Evolutionary conservation across 2,329 filamentous ascomycete genomes (phyloP).

Genomic region (Helminthosporium solani): DNA sequence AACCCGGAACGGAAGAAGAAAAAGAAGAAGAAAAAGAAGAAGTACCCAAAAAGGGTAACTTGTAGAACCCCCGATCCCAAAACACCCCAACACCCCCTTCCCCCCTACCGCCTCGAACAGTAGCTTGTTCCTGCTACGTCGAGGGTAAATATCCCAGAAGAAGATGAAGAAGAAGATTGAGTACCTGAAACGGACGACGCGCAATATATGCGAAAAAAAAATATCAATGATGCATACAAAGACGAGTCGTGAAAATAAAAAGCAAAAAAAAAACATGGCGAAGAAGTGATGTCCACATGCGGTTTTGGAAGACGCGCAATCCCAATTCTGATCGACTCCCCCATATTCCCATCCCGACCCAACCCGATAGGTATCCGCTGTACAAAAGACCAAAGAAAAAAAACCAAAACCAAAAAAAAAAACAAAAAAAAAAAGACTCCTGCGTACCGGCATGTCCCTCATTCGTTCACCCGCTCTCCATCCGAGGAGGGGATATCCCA

Average conservation of each 20-base stretch:
- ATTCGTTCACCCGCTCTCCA: not conserved
- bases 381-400: constrained; percentile 13
- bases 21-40: not conserved
- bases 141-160: constrained; percentile 13
- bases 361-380: constrained; percentile 37
- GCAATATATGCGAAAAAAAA: no score
- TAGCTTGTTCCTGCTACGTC: constrained; percentile 8
- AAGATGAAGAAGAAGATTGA: constrained; percentile 10
- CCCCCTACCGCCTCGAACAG: constrained; percentile 8
- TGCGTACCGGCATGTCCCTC: constrained; percentile 20
- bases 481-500: constrained; percentile 1
- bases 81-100: not conserved
- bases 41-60: not conserved
- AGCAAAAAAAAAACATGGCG: not conserved
- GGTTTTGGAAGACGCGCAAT: constrained; percentile 11
- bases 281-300: not conserved
- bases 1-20: constrained; percentile 7
- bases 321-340: not conserved
- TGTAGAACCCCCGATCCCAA: no score
- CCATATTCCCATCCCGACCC: constrained; percentile 13
- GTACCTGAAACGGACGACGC: constrained; percentile 7
- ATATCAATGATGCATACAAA: not conserved
- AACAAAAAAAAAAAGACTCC: constrained; percentile 10
- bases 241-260: not conserved
- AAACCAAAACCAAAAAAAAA: constrained; percentile 11